These are phyloP conservation scores for Scleroderma citrinum DNA, from an alignment of 768 basidiomycete species.

Conservation along the genomic window DNA sequence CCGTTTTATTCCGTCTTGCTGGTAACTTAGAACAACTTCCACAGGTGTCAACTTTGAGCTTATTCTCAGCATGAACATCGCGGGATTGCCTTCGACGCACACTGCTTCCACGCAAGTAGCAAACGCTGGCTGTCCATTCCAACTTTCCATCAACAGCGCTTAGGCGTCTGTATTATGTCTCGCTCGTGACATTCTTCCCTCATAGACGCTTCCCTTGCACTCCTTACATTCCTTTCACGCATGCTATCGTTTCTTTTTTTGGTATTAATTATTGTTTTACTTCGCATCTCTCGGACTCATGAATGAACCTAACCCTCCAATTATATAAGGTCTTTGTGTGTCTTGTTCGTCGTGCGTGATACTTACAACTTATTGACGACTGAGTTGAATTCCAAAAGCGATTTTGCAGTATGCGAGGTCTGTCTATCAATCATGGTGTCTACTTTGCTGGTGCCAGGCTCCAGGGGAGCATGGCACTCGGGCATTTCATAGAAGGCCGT, in stretches of 20 bases:
- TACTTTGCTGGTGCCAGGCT: no score
- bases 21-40: conserved; percentile 5
- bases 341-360: no score
- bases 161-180: conserved; percentile 30
- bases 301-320: neutral
- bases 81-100: conserved; percentile 54
- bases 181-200: neutral
- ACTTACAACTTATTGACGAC: no score
- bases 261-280: neutral
- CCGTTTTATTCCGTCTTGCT: neutral
- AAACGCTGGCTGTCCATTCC: conserved; percentile 64
- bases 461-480: no score
- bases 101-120: conserved; percentile 51
- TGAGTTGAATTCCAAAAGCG: no score
- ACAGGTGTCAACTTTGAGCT: conserved; percentile 59
- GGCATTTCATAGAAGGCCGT: no score
- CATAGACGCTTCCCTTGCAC: neutral
- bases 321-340: neutral
- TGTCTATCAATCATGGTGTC: no score
- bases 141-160: conserved; percentile 48
- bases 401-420: no score
- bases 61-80: conserved; percentile 59
- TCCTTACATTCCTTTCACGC: neutral
- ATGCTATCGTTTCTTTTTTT: neutral
- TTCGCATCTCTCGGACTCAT: neutral